Base-by-base conservation (phyloP, 495 filamentous ascomycete genomes). In the Thozetella sp. region DNA sequence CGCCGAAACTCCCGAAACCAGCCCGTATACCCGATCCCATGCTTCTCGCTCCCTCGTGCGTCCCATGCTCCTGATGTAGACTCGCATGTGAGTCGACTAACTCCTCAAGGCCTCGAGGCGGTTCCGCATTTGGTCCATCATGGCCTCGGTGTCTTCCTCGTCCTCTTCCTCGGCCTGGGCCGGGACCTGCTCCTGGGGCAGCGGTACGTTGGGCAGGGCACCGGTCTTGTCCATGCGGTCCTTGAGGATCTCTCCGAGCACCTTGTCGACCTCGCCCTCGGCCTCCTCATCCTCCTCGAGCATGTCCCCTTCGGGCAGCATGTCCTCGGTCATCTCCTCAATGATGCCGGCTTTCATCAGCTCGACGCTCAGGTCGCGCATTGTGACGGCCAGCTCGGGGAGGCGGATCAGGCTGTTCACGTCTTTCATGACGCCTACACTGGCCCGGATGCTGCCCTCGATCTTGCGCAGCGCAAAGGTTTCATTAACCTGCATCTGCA, bases 401-500 rank as follows among this genome's bases (percentile, higher is more conserved):
- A 99, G 74, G 24, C 89, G 80, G 24, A 97, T 85, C 6, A 98
- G 78, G 2, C 81, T 83, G 72, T 99, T 99, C 51, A 99, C 93
- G 72, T 98, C 93, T 73, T 92, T 93, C 95, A 99, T 97, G 62
- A 99, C 93, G 19, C 90, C 90, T 13, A 94, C 94, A 58, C 85
- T 89, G 52, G 90, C 91, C 55, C 87, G 81, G 63, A 99, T 91
- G 70, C 87, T 92, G 45, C 96, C 96, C 80, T 97, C 94, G 64
- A 98, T 97, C 81, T 96, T 97, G 62, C 93, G 88, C 67, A 97
- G 88, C 3, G 92, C 91, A 69, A 98, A 99, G 1, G 96, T 94
- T 76, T 98, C 94, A 67, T 91, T 92, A 62, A 99, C 96, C 74
- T 98, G 96, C 96, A 97, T 97, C 65, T 93, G 88, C 56, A 99